phyloP scores from a whole-genome alignment of 129 eudicot genomes.

The Artemisia tridentata region DNA sequence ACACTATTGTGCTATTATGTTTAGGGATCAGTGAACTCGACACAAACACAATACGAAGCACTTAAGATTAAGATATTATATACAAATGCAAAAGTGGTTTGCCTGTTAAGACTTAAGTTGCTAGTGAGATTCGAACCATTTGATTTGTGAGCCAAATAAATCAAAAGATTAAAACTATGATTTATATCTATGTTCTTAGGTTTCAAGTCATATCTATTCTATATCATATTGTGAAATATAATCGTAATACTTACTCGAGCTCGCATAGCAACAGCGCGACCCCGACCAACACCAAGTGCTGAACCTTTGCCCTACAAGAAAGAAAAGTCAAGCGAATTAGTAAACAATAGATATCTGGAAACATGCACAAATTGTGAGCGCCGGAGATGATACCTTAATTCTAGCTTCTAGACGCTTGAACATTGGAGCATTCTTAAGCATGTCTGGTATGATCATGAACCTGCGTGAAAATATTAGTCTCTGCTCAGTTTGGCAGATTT shows the following conservation, averaged over 20 bases:
- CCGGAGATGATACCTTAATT: conserved; percentile 62
- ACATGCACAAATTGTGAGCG: neutral
- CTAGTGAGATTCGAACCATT: neutral
- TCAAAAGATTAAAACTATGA: neutral
- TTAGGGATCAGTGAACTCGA: neutral
- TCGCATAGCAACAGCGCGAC: conserved; percentile 94
- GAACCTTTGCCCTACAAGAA: conserved; percentile 81
- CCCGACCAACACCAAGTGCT: conserved; percentile 45
- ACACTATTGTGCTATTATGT: neutral
- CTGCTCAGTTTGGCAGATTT: no score
- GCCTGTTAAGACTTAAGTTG: neutral
- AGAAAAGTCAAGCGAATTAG: conserved; percentile 4
- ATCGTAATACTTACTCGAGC: conserved; percentile 60
- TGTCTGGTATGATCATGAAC: conserved; percentile 96
- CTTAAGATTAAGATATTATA: neutral
- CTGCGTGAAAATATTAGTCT: conserved; percentile 34
- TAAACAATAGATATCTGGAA: neutral
- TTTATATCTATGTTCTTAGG: neutral
- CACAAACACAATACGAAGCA: neutral
- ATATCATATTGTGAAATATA: neutral
- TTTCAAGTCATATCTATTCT: neutral
- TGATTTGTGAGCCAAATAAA: neutral
- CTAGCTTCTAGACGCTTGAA: conserved; percentile 89
- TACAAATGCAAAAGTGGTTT: neutral
- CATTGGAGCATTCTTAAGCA: conserved; percentile 99